Evolutionary conservation across 2,329 filamentous ascomycete species (phyloP), one percentile per base, ranked within the genome.

Genomic region (Trichoderma koningiopsis): DNA sequence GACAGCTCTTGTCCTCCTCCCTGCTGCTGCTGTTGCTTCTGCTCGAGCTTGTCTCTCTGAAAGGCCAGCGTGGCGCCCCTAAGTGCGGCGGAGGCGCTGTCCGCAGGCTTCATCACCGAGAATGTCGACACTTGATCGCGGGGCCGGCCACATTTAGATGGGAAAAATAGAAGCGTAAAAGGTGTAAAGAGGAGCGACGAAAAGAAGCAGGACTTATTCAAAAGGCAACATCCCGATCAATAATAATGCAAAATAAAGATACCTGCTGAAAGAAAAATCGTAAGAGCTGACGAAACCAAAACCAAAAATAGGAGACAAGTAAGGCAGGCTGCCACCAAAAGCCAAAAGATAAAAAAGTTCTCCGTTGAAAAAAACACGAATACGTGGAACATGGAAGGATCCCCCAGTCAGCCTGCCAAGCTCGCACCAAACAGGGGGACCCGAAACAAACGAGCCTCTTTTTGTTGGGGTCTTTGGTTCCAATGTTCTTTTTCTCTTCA

Each of bases 51-150:
- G 62, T 75, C 74, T 37, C 75, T 78, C 59, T 82, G 80, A 71
- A 88, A 89, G 24, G 87, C 87, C 31, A 88, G 81, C 13, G 83
- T 84, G 11, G 87, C 87, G 64, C 87, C 87, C 69, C 80, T 82
- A 68, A 88, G 78, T 61, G 86, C 85, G n/a, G 55, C 70, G 8
- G 82, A 78, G 60, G 85, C 84, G 49, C 70, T 68, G 62, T 74
- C 77, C 74, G 76, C 76, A 73, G 76, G 74, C 76, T 76, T 77
- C 79, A 81, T 81, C 74, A 72, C 77, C 78, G 74, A 71, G 65
- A 16, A n/a, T 40, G 6, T 16, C 7, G 19, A 43, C 19, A 43
- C 19, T 43, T 43, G 29, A 63, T 53, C 40, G 69, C 47, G 53
- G 22, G 49, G 37, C 37, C 16, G 69, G 65, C 67, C 71, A 74